Base-by-base conservation (phyloP, 2,329 filamentous ascomycete genomes). In the Epichloe scottii region DNA sequence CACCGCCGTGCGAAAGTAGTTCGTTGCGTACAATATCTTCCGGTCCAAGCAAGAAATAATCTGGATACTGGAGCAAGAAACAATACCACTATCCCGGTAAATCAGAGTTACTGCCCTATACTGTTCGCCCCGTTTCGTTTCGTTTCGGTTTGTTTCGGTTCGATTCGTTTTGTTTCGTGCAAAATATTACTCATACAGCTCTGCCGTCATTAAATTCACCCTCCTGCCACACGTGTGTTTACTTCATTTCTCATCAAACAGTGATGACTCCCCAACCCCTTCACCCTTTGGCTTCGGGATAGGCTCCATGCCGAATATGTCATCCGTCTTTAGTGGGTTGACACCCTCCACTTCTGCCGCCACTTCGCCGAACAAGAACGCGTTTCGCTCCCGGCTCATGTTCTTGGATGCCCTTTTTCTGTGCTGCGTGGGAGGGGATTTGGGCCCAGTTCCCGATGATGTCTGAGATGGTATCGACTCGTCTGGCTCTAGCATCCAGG, bases 401-500 rank as follows among this genome's bases (percentile, higher is more conserved):
- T 70, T 76, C 12, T 66, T 70, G 3, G 68, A 70, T 2, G 63
- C 57, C 45, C 68, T 62, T 58, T 73, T 74, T 55, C 66, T 68
- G 53, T 74, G 63, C 52, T 61, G 60, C 12, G 59, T 48, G 6
- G 64, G 55, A 4, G 66, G 61, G 5, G 67, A 66, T 19, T 66
- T 67, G 37, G 49, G 55, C 4, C 57, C 46, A 2, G 50, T 56
- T 7, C 57, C 45, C 3, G 60, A 53, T 12, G 57, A 48, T 0
- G 60, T 54, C 51, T 62, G 52, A 47, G 60, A 56, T 40, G 53
- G 58, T 11, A 46, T 52, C 0, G 69, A 63, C 50, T 70, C 62
- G 56, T 77, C 75, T 3, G 76, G 77, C 56, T 82, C 81, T 2
- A 89, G 72, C 84, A 89, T 89, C 83, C 84, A 89, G 1, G 85